A percentile compares a stretch with the other conserved stretches of the same genome.
Conservation (phyloP, 768 basidiomycete genomes). For the Mycena chlorophos region DNA sequence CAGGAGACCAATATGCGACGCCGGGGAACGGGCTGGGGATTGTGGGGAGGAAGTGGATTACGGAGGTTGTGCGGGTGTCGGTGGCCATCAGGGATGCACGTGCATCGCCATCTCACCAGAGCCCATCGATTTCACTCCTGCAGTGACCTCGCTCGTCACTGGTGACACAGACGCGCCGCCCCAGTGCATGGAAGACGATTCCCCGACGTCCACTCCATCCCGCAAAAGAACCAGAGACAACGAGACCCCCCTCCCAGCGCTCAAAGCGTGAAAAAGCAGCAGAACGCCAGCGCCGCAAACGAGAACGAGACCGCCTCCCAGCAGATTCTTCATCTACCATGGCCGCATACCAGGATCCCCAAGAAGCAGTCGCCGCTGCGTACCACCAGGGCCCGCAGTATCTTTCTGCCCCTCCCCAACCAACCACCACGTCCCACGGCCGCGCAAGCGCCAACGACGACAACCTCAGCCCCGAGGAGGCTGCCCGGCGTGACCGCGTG, state of each 20-base stretch:
- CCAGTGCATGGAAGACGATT: conserved; percentile 13
- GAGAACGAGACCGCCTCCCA: conserved; percentile 61
- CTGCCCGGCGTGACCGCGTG: conserved; percentile 66
- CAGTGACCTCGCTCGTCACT: neutral
- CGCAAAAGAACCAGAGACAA: conserved; percentile 67
- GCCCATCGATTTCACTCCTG: neutral
- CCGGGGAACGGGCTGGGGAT: neutral
- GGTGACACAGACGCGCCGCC: neutral
- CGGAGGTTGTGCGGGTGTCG: neutral
- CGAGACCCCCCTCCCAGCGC: conserved; percentile 71
- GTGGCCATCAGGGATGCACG: neutral
- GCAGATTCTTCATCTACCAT: conserved; percentile 45
- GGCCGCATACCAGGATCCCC: conserved; percentile 36
- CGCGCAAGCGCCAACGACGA: conserved; percentile 16
- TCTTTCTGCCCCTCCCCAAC: conserved; percentile 26
- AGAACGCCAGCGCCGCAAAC: conserved; percentile 80
- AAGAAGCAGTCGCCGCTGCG: conserved; percentile 30
- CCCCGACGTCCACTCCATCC: conserved; percentile 27
- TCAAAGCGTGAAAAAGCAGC: conserved; percentile 85
- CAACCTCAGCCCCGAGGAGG: conserved; percentile 61
- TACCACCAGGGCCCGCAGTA: conserved; percentile 32
- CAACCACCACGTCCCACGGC: conserved; percentile 24
- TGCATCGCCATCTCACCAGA: neutral
- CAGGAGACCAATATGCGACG: neutral
- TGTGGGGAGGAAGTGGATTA: neutral